Percentiles rank a stretch among this genome's conserved stretches.
Evolutionary conservation across 257 asterid genomes (phyloP).

Genomic region (Knoxia roxburghii): DNA sequence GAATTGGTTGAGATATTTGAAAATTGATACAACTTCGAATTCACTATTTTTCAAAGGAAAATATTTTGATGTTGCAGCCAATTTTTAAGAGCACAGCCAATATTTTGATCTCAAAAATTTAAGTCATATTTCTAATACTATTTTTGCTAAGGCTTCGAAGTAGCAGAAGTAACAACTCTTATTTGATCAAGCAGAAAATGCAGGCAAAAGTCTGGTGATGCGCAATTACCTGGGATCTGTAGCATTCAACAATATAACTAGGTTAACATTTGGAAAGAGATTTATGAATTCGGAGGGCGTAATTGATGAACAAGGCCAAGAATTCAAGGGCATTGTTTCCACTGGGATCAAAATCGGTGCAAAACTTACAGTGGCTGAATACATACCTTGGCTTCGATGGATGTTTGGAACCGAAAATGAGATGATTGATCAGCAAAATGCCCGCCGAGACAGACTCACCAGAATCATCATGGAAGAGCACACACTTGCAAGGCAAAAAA

Average conservation of each 20-base stretch:
- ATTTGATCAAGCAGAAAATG: conserved; percentile 32
- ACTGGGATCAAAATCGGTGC: conserved; percentile 47
- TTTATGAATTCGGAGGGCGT: conserved; percentile 55
- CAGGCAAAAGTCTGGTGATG: conserved; percentile 50
- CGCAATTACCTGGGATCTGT: conserved; percentile 63
- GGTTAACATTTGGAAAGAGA: conserved; percentile 71
- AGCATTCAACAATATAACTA: conserved; percentile 78
- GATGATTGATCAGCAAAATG: conserved; percentile 40
- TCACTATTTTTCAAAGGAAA: no score
- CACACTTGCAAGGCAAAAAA: conserved; percentile 46
- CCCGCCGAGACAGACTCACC: conserved; percentile 45
- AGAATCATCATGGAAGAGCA: conserved; percentile 79
- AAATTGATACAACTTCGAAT: no score
- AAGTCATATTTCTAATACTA: no score
- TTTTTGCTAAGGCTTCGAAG: no score
- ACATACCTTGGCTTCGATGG: conserved; percentile 58
- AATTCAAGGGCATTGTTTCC: conserved; percentile 54
- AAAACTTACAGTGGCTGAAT: conserved; percentile 51
- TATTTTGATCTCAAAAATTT: no score
- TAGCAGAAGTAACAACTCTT: no score
- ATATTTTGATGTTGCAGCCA: no score
- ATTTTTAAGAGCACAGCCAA: no score
- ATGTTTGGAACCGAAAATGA: conserved; percentile 43
- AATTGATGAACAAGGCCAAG: conserved; percentile 61
- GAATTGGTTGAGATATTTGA: no score